Conservation (phyloP, 352 stramenopile genomes). For the Phytophthora tentaculata region DNA sequence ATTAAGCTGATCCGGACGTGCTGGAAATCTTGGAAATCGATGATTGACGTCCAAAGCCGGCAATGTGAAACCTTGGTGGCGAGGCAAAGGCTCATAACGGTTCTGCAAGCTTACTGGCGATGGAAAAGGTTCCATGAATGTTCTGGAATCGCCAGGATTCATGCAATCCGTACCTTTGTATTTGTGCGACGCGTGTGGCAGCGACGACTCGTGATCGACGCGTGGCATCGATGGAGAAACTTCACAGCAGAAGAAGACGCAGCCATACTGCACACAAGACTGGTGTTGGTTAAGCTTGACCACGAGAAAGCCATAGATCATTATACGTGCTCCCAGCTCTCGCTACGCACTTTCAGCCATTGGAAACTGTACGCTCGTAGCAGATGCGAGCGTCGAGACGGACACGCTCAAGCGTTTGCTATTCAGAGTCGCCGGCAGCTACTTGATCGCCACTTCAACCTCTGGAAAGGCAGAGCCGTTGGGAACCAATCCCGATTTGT, state of each 20-base stretch:
- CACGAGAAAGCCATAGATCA: neutral
- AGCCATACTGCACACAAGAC: constrained; percentile 9
- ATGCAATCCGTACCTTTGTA: constrained; percentile 13
- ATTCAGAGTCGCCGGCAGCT: neutral
- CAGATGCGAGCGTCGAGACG: constrained; percentile 4
- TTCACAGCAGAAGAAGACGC: constrained; percentile 5
- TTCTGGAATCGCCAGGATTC: constrained; percentile 5
- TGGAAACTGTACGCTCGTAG: constrained; percentile 23
- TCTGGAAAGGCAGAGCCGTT: constrained; percentile 16
- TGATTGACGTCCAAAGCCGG: constrained; percentile 3
- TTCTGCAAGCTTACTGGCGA: constrained; percentile 19
- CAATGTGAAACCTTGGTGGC: constrained; percentile 6
- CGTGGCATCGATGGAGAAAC: constrained; percentile 25
- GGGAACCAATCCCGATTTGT: constrained; percentile 10
- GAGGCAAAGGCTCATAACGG: constrained; percentile 2
- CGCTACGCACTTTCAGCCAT: constrained; percentile 24
- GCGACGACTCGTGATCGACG: constrained; percentile 5
- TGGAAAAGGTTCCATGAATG: constrained; percentile 12
- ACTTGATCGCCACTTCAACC: constrained; percentile 14
- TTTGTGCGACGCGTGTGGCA: constrained; percentile 11
- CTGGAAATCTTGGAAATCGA: constrained; percentile 21
- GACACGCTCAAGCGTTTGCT: neutral
- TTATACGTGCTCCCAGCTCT: neutral
- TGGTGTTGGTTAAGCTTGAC: constrained; percentile 20
- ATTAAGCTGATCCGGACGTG: constrained; percentile 9